A percentile compares a stretch with the other conserved stretches of the same genome.
Evolutionary conservation across 176 grass and related monocot genomes (phyloP).

Genomic region (Cenchrus fungigraminus): DNA sequence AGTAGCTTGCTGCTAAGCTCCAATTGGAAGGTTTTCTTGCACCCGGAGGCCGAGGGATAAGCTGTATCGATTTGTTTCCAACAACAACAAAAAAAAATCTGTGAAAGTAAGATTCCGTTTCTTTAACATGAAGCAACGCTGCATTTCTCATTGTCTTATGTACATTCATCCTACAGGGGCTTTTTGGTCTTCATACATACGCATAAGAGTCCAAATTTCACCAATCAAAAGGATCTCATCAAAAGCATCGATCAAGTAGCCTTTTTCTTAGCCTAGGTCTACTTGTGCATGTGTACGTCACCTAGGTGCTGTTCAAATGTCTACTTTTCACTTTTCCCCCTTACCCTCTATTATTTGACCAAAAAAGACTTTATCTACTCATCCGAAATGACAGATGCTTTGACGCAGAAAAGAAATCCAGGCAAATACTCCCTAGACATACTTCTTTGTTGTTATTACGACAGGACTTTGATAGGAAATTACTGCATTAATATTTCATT

Average conservation of each 20-base stretch:
- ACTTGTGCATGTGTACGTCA: constrained; percentile 7
- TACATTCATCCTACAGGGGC: neutral
- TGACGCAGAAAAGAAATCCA: neutral
- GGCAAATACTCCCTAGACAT: neutral
- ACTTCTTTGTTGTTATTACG: neutral
- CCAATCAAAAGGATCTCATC: constrained; percentile 20
- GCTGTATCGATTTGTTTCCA: too few species aligned
- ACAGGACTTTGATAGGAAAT: too few species aligned
- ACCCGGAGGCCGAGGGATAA: neutral
- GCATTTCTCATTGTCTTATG: neutral
- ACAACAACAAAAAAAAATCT: too few species aligned
- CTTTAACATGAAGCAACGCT: neutral
- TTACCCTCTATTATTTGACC: neutral
- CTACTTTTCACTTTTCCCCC: neutral
- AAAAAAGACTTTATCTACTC: neutral
- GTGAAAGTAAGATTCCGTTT: neutral
- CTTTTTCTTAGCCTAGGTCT: constrained; percentile 37
- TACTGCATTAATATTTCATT: too few species aligned
- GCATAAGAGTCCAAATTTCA: constrained; percentile 28
- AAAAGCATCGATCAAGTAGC: constrained; percentile 6
- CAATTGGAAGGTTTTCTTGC: constrained; percentile 53
- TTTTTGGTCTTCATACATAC: neutral
- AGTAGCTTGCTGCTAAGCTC: constrained; percentile 37
- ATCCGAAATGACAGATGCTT: neutral
- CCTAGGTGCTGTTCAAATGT: constrained; percentile 19